Conservation (phyloP, 352 stramenopile genomes). For the Globisporangium polare region DNA sequence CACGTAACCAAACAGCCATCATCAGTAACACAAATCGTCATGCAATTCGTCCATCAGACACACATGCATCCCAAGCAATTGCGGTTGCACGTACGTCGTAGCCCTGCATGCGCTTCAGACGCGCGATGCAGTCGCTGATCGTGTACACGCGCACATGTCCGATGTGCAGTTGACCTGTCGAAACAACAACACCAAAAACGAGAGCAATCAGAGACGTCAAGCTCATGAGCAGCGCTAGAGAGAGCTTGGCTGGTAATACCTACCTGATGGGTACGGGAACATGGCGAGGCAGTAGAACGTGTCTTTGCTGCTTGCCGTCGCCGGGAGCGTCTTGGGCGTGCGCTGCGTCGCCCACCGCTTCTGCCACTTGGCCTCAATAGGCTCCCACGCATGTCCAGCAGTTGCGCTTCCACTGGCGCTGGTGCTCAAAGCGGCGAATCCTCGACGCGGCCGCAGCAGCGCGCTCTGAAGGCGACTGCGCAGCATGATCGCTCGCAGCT, state of each 20-base stretch:
- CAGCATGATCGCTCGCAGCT: constrained; percentile 8
- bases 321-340: constrained; percentile 7
- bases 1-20: neutral
- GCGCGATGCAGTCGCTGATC: constrained; percentile 97
- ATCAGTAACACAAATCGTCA: neutral
- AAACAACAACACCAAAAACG: neutral
- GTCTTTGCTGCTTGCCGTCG: constrained; percentile 29
- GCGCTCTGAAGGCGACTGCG: constrained; percentile 12
- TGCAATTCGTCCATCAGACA: neutral
- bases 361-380: constrained; percentile 74
- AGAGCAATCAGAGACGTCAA: neutral
- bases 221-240: neutral
- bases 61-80: neutral
- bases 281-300: constrained; percentile 93
- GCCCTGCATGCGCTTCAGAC: constrained; percentile 96
- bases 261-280: constrained; percentile 98
- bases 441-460: constrained; percentile 15
- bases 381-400: constrained; percentile 32
- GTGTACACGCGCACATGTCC: constrained; percentile 99
- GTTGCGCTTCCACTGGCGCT: constrained; percentile 4
- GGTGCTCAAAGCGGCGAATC: constrained; percentile 17
- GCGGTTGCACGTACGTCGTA: constrained; percentile 68
- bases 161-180: constrained; percentile 92
- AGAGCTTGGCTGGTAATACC: constrained; percentile 14
- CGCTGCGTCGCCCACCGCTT: constrained; percentile 45